Evolutionary conservation across 1,284 basidiomycete genomes (phyloP), one percentile per base, ranked within the genome.

Genomic region (Boletellus sp.): DNA sequence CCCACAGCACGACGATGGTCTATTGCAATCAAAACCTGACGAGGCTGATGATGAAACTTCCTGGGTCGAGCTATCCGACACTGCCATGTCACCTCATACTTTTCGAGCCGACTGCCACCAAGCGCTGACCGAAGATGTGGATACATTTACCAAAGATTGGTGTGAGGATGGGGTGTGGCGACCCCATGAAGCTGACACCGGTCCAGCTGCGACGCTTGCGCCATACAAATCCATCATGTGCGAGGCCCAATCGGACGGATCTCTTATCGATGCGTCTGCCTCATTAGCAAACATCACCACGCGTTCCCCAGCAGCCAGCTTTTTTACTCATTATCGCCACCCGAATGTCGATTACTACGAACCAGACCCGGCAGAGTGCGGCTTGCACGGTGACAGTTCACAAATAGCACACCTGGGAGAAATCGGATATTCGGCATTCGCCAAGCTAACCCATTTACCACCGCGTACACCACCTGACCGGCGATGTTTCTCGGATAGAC

Each of bases 211-310:
- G 34, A 29, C 26, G 27, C 22, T 22, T 33, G 27, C 27, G 40
- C 34, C 45, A 47, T 36, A 17, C 17, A 29, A 43, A 9, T 16
- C 22, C 29, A 33, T 40, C 23, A 35, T 41, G 38, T 39, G 43
- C 14, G 23, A 22, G 32, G 13, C 43, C 35, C 47, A 45, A 53
- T 60, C 53, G 42, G 52, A 53, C 25, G 44, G 42, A 52, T 63
- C 54, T 49, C 62, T 64, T 66, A 63, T 67, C 59, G 33, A 44
- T 48, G 34, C 33, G 41, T 25, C 48, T 29, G 44, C 48, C 36
- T 48, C 53, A 35, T 53, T 49, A 37, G 40, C 52, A 45, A 43
- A 49, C 37, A 54, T 52, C 41, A 43, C 39, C 49, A 61, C 50
- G 49, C 47, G 42, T 43, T 47, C 50, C 23, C 36, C 36, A 16